These are phyloP conservation scores for Diaporthe vaccinii DNA, from an alignment of 2,329 filamentous ascomycete genomes.

Conservation along the genomic window DNA sequence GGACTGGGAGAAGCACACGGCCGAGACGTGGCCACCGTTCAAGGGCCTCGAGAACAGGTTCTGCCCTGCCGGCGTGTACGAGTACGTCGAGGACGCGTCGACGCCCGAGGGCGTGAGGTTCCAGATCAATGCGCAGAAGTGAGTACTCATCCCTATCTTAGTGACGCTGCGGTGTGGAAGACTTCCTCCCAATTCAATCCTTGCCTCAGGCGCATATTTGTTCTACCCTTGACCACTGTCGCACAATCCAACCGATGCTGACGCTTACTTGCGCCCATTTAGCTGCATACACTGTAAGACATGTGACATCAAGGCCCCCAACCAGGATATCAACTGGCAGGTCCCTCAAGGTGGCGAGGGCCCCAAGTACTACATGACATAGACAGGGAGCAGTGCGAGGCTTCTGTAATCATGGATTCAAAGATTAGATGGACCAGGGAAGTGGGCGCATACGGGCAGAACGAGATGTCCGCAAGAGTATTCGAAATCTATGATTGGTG, in stretches of 20 bases:
- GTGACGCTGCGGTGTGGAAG: no score
- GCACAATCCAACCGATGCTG: neutral
- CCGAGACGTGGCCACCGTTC: constrained; percentile 86
- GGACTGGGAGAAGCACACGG: constrained; percentile 93
- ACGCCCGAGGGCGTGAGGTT: constrained; percentile 93
- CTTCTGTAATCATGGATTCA: neutral
- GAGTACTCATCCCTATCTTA: constrained; percentile 58
- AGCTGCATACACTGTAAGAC: constrained; percentile 99
- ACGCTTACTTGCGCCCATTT: constrained; percentile 46
- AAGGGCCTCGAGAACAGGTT: constrained; percentile 96
- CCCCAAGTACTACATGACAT: constrained; percentile 80
- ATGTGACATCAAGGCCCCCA: constrained; percentile 97
- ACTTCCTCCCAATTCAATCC: neutral
- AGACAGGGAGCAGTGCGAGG: neutral
- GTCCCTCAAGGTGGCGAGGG: constrained; percentile 92
- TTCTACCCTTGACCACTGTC: neutral
- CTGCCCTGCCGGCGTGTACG: constrained; percentile 97
- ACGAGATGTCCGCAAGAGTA: neutral
- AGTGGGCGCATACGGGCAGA: neutral
- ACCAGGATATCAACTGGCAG: constrained; percentile 97
- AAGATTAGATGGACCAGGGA: neutral
- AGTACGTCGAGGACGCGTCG: constrained; percentile 92
- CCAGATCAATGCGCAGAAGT: constrained; percentile 98
- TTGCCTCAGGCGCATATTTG: neutral
- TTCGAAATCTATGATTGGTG: neutral